A percentile compares a stretch with the other conserved stretches of the same genome.
phyloP scores from a whole-genome alignment of 805 yeast species.

The Saturnispora gosingensis region DNA sequence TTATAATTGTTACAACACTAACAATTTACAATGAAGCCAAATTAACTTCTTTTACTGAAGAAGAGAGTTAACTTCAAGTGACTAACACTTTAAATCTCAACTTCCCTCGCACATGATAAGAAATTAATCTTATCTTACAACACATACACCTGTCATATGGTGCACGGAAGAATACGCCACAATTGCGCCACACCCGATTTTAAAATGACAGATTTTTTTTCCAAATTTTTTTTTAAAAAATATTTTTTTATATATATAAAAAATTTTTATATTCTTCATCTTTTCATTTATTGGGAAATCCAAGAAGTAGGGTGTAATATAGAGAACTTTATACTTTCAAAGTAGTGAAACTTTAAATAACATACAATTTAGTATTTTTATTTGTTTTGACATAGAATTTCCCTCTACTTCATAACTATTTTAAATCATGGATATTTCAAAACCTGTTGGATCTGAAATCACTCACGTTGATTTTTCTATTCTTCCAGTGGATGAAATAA shows the following conservation, averaged over 20 bases:
- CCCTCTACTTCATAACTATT: background rate
- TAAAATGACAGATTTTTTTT: background rate
- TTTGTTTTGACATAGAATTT: background rate
- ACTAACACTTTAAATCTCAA: background rate
- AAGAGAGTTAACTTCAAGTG: background rate
- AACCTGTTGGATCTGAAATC: constrained; percentile 93
- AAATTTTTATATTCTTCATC: background rate
- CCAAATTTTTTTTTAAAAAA: background rate
- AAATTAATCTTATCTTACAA: background rate
- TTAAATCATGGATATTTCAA: constrained; percentile 78
- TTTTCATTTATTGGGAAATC: background rate
- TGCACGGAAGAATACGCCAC: background rate
- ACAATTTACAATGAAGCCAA: background rate
- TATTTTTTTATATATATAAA: background rate
- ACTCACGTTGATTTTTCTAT: constrained; percentile 87
- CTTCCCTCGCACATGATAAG: background rate
- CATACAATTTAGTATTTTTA: background rate
- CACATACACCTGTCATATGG: background rate
- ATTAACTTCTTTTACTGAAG: background rate
- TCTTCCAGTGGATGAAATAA: constrained; percentile 70
- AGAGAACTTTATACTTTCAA: background rate
- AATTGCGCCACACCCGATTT: background rate
- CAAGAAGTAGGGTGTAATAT: background rate
- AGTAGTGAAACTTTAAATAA: background rate
- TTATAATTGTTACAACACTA: too few species aligned